Conservation (phyloP, 768 basidiomycete genomes). For the Russula abietina region DNA sequence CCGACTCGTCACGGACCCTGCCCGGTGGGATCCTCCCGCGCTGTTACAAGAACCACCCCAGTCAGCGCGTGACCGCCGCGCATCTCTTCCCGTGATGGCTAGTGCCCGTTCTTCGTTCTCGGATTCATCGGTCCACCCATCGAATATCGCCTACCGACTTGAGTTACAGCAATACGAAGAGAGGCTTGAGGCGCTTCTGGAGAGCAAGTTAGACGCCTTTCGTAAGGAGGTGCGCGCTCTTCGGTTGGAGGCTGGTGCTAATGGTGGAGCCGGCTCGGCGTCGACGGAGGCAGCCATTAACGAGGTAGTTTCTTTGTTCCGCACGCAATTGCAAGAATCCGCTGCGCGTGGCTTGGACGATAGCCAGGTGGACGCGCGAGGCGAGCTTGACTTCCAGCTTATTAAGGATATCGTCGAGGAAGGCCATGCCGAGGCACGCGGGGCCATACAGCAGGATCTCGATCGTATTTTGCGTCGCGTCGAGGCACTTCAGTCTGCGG, state of each 20-base stretch:
- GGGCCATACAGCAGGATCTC: conserved; percentile 56
- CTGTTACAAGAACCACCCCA: conserved; percentile 39
- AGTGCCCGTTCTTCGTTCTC: conserved; percentile 44
- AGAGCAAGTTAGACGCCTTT: conserved; percentile 59
- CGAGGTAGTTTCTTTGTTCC: conserved; percentile 63
- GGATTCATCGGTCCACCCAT: conserved; percentile 38
- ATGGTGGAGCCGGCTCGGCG: conserved; percentile 31
- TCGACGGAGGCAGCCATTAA: conserved; percentile 56
- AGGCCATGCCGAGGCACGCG: conserved; percentile 55
- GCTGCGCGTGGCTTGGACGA: conserved; percentile 53
- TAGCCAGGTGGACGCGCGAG: conserved; percentile 62
- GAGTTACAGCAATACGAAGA: conserved; percentile 56
- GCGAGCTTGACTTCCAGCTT: conserved; percentile 73
- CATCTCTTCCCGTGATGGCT: conserved; percentile 39
- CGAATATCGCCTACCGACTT: conserved; percentile 50
- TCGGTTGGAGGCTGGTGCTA: conserved; percentile 21
- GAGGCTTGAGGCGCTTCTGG: conserved; percentile 55
- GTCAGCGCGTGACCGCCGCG: conserved; percentile 28
- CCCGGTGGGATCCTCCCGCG: conserved; percentile 32
- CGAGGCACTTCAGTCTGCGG: conserved; percentile 29
- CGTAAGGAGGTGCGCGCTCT: conserved; percentile 35
- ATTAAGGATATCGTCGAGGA: conserved; percentile 65
- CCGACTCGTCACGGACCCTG: conserved; percentile 56
- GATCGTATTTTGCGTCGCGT: conserved; percentile 43
- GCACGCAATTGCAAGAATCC: conserved; percentile 59